Conservation (phyloP, 768 basidiomycete species). For the Rhodosporidiobolus odoratus region DNA sequence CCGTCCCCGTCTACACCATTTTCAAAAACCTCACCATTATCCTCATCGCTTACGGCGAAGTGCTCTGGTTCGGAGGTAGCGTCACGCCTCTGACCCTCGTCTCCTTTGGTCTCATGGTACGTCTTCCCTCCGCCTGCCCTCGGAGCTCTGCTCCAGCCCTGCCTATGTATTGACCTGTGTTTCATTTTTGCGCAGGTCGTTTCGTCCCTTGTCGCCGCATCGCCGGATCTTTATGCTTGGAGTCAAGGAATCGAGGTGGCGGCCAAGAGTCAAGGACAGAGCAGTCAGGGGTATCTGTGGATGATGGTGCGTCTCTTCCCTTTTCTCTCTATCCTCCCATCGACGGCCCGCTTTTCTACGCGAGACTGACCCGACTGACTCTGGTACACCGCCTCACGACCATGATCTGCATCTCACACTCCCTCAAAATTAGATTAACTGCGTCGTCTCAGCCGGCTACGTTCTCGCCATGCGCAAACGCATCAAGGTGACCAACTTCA, state of each 20-base stretch:
- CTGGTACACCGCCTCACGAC: too few species aligned
- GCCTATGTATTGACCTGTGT: too few species aligned
- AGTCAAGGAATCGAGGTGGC: conserved; percentile 34
- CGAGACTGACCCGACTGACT: neutral
- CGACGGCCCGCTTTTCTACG: neutral
- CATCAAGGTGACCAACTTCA: conserved; percentile 90
- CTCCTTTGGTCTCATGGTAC: conserved; percentile 88
- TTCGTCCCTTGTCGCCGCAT: conserved; percentile 95
- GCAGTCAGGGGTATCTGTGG: conserved; percentile 89
- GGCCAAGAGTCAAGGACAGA: conserved; percentile 44
- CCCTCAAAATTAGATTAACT: too few species aligned
- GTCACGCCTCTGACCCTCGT: conserved; percentile 81
- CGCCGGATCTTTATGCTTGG: conserved; percentile 68
- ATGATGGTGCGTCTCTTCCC: conserved; percentile 56
- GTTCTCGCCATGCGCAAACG: conserved; percentile 93
- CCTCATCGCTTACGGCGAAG: conserved; percentile 95
- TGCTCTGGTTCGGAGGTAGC: conserved; percentile 88
- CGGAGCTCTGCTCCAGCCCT: neutral
- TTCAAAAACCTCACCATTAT: conserved; percentile 99
- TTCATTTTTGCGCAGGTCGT: conserved; percentile 56
- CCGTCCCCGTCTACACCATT: conserved; percentile 89
- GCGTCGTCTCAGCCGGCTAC: conserved; percentile 80
- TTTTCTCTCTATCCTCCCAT: too few species aligned
- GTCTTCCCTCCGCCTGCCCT: conserved; percentile 53
- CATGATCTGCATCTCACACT: too few species aligned